Conservation (phyloP, 1,139 yeast species). For the Saccharomyces pastorianus region DNA sequence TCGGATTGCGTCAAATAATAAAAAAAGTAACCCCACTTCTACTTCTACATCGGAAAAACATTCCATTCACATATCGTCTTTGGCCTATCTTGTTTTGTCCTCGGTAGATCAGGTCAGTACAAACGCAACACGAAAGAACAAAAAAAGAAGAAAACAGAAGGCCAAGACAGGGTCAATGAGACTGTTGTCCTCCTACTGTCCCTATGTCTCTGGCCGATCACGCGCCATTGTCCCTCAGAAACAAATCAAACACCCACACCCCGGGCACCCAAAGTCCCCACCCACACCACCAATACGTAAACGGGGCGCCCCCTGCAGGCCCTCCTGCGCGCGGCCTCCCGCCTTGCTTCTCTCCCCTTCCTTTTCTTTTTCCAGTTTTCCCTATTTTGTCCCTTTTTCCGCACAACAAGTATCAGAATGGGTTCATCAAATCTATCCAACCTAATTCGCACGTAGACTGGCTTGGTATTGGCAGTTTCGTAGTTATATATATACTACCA, state of each 20-base stretch:
- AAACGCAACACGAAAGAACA: not conserved
- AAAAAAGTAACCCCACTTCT: not conserved
- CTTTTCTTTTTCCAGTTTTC: slow-evolving; percentile 1
- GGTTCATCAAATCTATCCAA: not conserved
- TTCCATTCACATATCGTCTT: not conserved
- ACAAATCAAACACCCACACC: not conserved
- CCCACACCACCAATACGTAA: not conserved
- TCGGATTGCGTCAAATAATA: not conserved
- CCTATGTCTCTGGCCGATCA: slow-evolving; percentile 2
- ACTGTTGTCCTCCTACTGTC: not conserved
- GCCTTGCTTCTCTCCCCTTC: slow-evolving; percentile 1
- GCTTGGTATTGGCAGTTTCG: not conserved
- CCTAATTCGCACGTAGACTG: not conserved
- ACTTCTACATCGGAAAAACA: not conserved
- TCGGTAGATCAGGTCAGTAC: not conserved
- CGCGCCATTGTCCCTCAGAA: not conserved
- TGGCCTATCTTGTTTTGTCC: not conserved
- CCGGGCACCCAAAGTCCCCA: slow-evolving; percentile 1
- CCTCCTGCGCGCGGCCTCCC: not conserved
- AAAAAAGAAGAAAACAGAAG: not conserved
- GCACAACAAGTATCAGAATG: slow-evolving; percentile 1
- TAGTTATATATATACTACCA: not conserved
- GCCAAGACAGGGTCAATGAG: not conserved
- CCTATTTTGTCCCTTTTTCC: not conserved
- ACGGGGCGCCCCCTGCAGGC: not conserved